Evolutionary conservation across 1,139 yeast species (phyloP), one percentile per base, ranked within the genome.

Genomic region (Debaryomyces fabryi): DNA sequence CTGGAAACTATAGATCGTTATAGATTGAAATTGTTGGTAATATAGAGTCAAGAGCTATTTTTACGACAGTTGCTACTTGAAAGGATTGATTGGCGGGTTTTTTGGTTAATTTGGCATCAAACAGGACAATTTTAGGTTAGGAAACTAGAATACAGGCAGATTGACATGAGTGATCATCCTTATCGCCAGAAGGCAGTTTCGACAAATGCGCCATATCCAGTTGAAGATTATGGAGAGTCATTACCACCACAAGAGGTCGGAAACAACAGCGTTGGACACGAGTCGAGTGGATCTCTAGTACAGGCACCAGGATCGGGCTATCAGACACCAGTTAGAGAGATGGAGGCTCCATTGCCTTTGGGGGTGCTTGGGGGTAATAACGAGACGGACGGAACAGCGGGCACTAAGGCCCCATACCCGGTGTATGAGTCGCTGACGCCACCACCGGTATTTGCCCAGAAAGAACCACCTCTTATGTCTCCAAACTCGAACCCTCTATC

Each of bases 401-500:
- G 29, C 8, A 21, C 20, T 8, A 35, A 23, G 34, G 27, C 36
- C n/a, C 53, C 52, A 12, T 52, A 52, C 36, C 55, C 56, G 9
- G 39, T 36, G 15, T 47, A 59, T 44, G 60, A 52, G 4, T 41
- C 62, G 6, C 57, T 44, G 43, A 59, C 65, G 13, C 67, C 67
- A 32, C 66, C 67, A 4, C 62, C 62, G 13, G 59, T 52, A 7
- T 52, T 51, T 37, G 42, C 52, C 18, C 46, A 43, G 42, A 30
- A 35, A n/a, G 45, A 42, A 21, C 27, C 47, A 13, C 25, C 29
- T 23, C 38, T 55, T 6, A 50, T 57, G 8, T 67, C 72, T 3
- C 75, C 76, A 6, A 60, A 64, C 16, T 64, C 71, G 13, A 62
- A 63, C 47, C 65, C 74, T 2, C 54, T 69, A 34, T 70, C 76